Evolutionary conservation across 2,329 filamentous ascomycete species (phyloP).

Genomic region (Mariannaea sp.): DNA sequence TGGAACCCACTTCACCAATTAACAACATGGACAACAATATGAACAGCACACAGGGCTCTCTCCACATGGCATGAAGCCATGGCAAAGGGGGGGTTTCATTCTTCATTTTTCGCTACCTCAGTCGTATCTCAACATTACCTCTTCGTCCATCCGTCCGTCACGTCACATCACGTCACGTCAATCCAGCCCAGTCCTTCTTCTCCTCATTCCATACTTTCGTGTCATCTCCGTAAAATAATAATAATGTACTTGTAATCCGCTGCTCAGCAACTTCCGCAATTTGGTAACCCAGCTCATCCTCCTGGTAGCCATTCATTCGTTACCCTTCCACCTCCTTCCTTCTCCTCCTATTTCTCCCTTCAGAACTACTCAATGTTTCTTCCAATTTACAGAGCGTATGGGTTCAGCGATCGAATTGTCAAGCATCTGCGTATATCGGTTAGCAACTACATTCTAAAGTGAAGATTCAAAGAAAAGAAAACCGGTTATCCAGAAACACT

Average conservation of each 20-base stretch:
- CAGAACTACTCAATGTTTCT: constrained; percentile 20
- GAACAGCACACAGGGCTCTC: too few species aligned
- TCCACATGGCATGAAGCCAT: too few species aligned
- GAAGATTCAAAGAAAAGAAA: too few species aligned
- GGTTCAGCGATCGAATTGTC: constrained; percentile 83
- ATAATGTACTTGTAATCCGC: constrained; percentile 17
- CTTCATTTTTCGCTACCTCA: constrained; percentile 23
- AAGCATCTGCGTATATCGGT: constrained; percentile 63
- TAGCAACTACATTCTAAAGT: constrained; percentile 27
- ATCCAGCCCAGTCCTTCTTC: too few species aligned
- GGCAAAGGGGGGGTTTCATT: constrained; percentile 17
- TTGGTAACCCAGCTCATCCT: constrained; percentile 6
- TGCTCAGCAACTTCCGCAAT: neutral
- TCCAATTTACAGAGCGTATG: constrained; percentile 66
- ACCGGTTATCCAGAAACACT: constrained; percentile 60
- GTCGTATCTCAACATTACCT: constrained; percentile 21
- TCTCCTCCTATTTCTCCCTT: too few species aligned
- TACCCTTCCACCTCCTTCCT: too few species aligned
- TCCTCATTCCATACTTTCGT: constrained; percentile 2
- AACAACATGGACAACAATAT: too few species aligned
- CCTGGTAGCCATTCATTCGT: constrained; percentile 19
- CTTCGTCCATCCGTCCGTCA: neutral
- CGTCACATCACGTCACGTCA: too few species aligned
- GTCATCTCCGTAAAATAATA: constrained; percentile 8
- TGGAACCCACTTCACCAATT: too few species aligned